A percentile compares a stretch with the other conserved stretches of the same genome.
Evolutionary conservation across 345 rosid species (phyloP).

Genomic region (Physaria fendleri): DNA sequence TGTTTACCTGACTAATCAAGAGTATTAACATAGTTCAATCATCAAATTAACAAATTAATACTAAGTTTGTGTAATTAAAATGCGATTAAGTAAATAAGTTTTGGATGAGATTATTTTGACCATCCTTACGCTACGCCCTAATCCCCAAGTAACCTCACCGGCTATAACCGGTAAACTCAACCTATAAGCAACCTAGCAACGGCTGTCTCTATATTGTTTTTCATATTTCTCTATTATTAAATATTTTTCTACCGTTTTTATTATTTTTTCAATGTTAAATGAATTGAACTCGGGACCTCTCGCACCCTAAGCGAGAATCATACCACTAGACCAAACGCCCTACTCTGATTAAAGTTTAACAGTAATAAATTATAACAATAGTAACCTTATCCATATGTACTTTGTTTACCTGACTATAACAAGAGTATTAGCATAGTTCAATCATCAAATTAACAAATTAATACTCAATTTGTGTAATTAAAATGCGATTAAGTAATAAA

Average conservation of each 20-base stretch:
- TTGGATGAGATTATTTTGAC: no score
- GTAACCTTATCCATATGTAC: no score
- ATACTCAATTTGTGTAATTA: no score
- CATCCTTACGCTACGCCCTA: constrained; percentile 8
- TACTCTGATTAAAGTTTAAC: no score
- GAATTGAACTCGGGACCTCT: constrained; percentile 83
- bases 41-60: background rate
- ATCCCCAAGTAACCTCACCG: constrained; percentile 33
- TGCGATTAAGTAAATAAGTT: no score
- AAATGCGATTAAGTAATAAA: no score
- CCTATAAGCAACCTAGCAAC: constrained; percentile 35
- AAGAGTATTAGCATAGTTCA: background rate
- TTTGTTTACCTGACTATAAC: background rate
- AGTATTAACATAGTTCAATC: background rate
- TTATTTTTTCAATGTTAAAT: no score
- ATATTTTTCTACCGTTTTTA: background rate
- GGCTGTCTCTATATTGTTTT: constrained; percentile 25
- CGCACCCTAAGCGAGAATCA: constrained; percentile 74
- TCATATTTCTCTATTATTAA: background rate
- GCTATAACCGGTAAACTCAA: constrained; percentile 39
- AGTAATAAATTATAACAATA: no score
- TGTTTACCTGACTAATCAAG: background rate
- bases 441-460: background rate
- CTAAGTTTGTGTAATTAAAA: no score
- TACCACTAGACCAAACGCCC: no score